Conservation (phyloP, 306 rosid genomes). For the Gillenia trifoliata region DNA sequence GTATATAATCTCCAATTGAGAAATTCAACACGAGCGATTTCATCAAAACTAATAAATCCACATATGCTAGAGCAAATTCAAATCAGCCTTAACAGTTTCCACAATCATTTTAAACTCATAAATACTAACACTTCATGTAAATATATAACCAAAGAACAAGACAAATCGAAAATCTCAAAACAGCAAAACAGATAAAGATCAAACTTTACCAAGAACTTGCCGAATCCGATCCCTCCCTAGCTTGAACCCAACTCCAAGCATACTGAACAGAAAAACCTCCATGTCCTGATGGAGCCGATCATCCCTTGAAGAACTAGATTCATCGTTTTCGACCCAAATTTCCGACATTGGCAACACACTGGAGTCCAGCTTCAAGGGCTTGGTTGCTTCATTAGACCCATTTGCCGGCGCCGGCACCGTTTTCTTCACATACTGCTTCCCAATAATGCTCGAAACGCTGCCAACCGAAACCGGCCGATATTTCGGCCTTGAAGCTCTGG, state of each 20-base stretch:
- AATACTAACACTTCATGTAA: not conserved
- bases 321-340: constrained; percentile 33
- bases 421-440: constrained; percentile 43
- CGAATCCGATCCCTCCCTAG: constrained; percentile 58
- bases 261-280: constrained; percentile 69
- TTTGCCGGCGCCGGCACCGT: constrained; percentile 30
- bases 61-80: not conserved
- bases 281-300: constrained; percentile 46
- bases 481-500: constrained; percentile 30
- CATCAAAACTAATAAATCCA: not conserved
- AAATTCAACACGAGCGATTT: not conserved
- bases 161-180: not conserved
- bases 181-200: not conserved
- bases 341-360: constrained; percentile 42
- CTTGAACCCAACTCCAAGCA: constrained; percentile 80
- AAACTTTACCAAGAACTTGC: constrained; percentile 65
- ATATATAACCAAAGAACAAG: not conserved
- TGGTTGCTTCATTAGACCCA: constrained; percentile 25
- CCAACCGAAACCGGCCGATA: constrained; percentile 54
- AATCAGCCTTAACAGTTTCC: not conserved
- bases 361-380: constrained; percentile 51
- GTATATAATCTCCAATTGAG: not conserved
- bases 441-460: constrained; percentile 55
- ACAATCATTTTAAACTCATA: not conserved
- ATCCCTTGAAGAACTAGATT: constrained; percentile 23